These are phyloP conservation scores for Phytophthora fragariaefolia DNA, from an alignment of 352 stramenopile species.

Conservation along the genomic window DNA sequence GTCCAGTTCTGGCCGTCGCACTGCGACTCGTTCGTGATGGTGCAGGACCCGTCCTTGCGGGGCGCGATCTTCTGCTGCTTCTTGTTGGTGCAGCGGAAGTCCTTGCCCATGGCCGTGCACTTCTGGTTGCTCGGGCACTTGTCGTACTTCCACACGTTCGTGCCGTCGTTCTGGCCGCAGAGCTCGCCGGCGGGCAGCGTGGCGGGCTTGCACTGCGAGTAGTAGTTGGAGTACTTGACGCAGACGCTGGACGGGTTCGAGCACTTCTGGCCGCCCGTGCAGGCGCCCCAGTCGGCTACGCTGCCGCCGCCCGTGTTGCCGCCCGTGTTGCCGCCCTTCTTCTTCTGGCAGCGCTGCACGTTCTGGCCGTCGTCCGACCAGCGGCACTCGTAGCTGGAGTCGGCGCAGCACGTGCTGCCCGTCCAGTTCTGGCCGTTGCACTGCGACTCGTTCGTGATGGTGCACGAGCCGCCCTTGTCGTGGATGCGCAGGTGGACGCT, in stretches of 20 bases:
- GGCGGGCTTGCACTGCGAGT: constrained; percentile 41
- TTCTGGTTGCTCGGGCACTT: constrained; percentile 40
- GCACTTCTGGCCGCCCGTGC: constrained; percentile 24
- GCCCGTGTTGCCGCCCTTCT: constrained; percentile 13
- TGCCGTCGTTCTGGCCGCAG: constrained; percentile 45
- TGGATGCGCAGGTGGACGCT: constrained; percentile 27
- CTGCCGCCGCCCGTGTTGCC: constrained; percentile 1
- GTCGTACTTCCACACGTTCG: constrained; percentile 44
- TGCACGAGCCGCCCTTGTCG: constrained; percentile 25
- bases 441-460: constrained; percentile 43
- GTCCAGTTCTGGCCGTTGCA: constrained; percentile 49
- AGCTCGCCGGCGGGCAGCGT: constrained; percentile 28
- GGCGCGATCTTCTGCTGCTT: constrained; percentile 26
- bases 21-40: constrained; percentile 30
- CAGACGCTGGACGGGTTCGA: constrained; percentile 16
- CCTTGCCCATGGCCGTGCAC: constrained; percentile 23
- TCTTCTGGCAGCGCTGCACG: constrained; percentile 40
- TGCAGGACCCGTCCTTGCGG: constrained; percentile 18
- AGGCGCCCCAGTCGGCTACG: constrained; percentile 31
- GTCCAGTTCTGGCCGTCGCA: constrained; percentile 32
- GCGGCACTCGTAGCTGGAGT: constrained; percentile 44
- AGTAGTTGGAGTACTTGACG: constrained; percentile 40
- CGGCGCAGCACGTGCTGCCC: constrained; percentile 40
- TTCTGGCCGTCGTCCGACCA: constrained; percentile 42
- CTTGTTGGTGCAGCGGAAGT: constrained; percentile 41